A percentile compares a stretch with the other conserved stretches of the same genome.
phyloP scores from a whole-genome alignment of 805 yeast genomes.

The Wickerhamiella galacta region DNA sequence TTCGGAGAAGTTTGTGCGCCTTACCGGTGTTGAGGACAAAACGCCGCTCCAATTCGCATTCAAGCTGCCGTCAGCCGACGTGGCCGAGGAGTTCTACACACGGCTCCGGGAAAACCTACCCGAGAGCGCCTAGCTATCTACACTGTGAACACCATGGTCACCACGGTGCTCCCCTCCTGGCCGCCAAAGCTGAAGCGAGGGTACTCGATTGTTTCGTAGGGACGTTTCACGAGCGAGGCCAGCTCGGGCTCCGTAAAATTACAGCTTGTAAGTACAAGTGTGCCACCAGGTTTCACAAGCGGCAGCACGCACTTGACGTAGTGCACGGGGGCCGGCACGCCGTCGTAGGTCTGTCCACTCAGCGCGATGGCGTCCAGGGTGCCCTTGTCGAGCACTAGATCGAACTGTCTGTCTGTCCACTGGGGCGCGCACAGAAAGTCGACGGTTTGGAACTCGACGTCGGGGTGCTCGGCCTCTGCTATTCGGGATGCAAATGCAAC shows the following conservation, averaged over 20 bases:
- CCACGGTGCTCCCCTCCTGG: constrained; percentile 68
- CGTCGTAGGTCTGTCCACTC: constrained; percentile 37
- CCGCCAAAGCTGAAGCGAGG: constrained; percentile 87
- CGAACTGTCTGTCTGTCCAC: constrained; percentile 33
- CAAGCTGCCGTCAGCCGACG: constrained; percentile 45
- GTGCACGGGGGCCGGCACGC: constrained; percentile 22
- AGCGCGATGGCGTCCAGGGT: constrained; percentile 93
- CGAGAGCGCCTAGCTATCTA: neutral
- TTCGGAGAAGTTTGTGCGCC: constrained; percentile 68
- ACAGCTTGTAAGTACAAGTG: constrained; percentile 73
- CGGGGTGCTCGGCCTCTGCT: constrained; percentile 22
- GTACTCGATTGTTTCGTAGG: constrained; percentile 54
- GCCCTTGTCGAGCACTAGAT: constrained; percentile 80
- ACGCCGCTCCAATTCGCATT: constrained; percentile 73
- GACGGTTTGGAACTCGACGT: constrained; percentile 39
- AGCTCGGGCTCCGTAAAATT: constrained; percentile 80
- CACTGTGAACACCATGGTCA: constrained; percentile 56
- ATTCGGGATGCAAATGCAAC: constrained; percentile 55
- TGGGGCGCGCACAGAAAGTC: constrained; percentile 42
- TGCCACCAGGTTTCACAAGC: constrained; percentile 39
- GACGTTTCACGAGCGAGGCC: constrained; percentile 29
- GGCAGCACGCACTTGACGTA: constrained; percentile 47
- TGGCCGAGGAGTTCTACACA: constrained; percentile 42
- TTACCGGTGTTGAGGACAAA: constrained; percentile 49
- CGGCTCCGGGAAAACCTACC: constrained; percentile 6